Evolutionary conservation across 257 asterid species (phyloP).

Genomic region (Lavandula angustifolia): DNA sequence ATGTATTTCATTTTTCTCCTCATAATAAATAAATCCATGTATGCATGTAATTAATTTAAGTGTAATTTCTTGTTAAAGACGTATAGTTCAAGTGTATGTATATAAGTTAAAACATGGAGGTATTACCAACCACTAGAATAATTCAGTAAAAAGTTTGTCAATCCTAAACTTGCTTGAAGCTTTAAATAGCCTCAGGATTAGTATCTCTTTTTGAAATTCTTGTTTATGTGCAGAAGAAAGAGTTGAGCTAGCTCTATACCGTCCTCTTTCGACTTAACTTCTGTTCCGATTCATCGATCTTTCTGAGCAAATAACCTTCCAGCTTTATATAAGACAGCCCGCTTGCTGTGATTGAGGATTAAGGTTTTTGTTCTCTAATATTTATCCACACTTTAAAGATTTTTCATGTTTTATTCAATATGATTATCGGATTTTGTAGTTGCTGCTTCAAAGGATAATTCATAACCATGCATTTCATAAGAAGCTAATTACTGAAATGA

Average conservation of each 20-base stretch:
- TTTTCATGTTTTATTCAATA: slow-evolving; percentile 1
- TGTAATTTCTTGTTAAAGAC: no score
- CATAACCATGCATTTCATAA: neutral
- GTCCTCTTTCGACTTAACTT: no score
- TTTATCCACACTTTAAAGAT: neutral
- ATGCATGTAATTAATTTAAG: slow-evolving; percentile 10
- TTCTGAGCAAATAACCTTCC: neutral
- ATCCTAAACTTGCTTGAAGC: slow-evolving; percentile 14
- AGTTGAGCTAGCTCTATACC: no score
- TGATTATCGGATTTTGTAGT: neutral
- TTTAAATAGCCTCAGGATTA: slow-evolving; percentile 24
- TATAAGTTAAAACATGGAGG: slow-evolving; percentile 31
- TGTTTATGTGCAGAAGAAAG: neutral
- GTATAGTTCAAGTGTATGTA: slow-evolving; percentile 11
- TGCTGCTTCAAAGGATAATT: neutral
- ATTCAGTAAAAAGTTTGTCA: slow-evolving; percentile 16
- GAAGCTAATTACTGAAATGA: neutral
- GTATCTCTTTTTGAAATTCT: slow-evolving; percentile 23
- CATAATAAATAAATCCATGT: no score
- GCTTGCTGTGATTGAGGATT: neutral
- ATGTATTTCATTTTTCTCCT: neutral
- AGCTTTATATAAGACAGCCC: neutral
- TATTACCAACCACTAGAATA: no score
- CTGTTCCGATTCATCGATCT: neutral
- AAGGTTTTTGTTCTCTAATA: slow-evolving; percentile 5